Percentiles rank a stretch among this genome's conserved stretches.
Conservation (phyloP, 495 filamentous ascomycete species). For the Penicillium bialowiezense region DNA sequence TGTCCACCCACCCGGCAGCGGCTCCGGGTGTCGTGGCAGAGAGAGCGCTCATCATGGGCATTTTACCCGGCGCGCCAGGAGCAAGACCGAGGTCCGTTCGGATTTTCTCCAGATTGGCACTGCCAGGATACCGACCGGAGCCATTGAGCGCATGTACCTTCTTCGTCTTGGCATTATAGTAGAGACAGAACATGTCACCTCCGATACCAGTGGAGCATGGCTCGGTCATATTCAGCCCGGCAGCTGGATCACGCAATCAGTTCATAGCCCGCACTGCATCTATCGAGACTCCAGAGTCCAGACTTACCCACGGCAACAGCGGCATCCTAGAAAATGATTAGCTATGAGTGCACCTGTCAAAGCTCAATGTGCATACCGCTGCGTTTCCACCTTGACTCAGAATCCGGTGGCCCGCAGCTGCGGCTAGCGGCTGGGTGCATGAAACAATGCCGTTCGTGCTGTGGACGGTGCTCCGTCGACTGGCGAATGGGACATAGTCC, state of each 20-base stretch:
- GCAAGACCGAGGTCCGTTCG: conserved; percentile 65
- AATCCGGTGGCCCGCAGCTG: conserved; percentile 80
- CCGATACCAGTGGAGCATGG: conserved; percentile 94
- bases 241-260: conserved; percentile 48
- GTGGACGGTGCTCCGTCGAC: conserved; percentile 87
- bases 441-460: conserved; percentile 91
- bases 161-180: conserved; percentile 78
- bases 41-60: conserved; percentile 76
- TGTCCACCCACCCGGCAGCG: conserved; percentile 91
- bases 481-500: conserved; percentile 66
- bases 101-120: conserved; percentile 65
- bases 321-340: conserved; percentile 63
- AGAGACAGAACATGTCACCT: conserved; percentile 97
- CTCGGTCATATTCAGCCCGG: conserved; percentile 89
- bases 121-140: conserved; percentile 75
- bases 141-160: conserved; percentile 86
- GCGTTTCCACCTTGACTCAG: conserved; percentile 88
- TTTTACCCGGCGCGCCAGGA: conserved; percentile 57
- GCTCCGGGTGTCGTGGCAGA: conserved; percentile 86
- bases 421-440: conserved; percentile 87
- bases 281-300: conserved; percentile 10
- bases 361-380: conserved; percentile 57
- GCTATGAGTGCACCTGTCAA: background rate
- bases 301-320: conserved; percentile 75
- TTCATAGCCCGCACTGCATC: background rate